Percentiles rank a stretch among this genome's conserved stretches.
Conservation (phyloP, 2,329 filamentous ascomycete species). For the Pyrenochaeta sp. region DNA sequence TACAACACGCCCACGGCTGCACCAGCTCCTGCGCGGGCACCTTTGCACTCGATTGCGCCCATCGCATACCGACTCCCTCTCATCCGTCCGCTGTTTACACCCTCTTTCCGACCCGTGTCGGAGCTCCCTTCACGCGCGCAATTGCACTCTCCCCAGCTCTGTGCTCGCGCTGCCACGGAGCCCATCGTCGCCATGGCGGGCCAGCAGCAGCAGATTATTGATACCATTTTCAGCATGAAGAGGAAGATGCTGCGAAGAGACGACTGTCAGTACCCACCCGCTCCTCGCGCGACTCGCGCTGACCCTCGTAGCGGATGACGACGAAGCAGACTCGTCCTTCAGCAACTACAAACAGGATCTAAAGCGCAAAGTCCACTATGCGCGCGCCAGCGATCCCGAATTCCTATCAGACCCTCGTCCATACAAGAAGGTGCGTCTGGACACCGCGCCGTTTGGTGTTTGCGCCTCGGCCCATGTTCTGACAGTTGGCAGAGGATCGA, state of each 20-base stretch:
- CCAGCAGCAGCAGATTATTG: conserved; percentile 50
- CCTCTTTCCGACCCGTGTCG: neutral
- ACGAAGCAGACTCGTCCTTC: conserved; percentile 72
- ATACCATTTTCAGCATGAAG: conserved; percentile 52
- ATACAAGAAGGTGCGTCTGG: conserved; percentile 71
- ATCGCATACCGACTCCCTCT: too few species aligned
- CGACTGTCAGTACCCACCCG: conserved; percentile 36
- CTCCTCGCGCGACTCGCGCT: conserved; percentile 14
- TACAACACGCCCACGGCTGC: neutral
- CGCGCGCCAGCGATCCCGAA: conserved; percentile 73
- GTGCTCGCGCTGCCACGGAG: conserved; percentile 21
- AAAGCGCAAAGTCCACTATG: conserved; percentile 75
- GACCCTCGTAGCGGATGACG: conserved; percentile 71
- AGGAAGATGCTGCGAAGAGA: conserved; percentile 42
- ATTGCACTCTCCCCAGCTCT: conserved; percentile 14
- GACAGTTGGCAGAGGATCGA: conserved; percentile 66
- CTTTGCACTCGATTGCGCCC: too few species aligned
- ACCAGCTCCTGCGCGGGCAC: neutral
- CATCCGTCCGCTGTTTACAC: too few species aligned
- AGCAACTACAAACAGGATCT: conserved; percentile 82
- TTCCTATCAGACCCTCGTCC: conserved; percentile 65
- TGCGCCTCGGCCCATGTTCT: conserved; percentile 17
- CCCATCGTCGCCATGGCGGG: conserved; percentile 43
- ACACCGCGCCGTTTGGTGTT: conserved; percentile 6
- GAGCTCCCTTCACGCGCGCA: conserved; percentile 4